Base-by-base conservation (phyloP, 1,139 yeast species). In the Nematodospora anomalae region DNA sequence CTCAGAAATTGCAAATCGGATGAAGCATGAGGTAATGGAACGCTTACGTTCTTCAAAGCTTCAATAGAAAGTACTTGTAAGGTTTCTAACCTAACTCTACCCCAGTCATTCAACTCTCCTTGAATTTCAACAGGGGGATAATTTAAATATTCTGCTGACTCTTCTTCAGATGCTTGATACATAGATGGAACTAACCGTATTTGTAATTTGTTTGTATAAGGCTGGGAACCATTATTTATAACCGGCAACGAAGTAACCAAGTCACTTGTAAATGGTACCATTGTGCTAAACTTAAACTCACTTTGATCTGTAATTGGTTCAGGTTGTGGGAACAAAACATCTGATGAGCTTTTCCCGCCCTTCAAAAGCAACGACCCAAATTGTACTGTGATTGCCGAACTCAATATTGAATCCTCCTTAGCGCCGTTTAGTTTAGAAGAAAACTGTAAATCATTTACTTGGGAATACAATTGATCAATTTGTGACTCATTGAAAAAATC, bases 51-150 rank as follows among this genome's bases (percentile, higher is more conserved):
- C 39, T 68, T 63, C 45, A 77, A 81, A 11, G 66, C 65, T 36
- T 76, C 78, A 1, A 73, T 76, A 0, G 78, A 61, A 4, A 74
- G 67, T 4, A 75, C 45, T 28, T 62, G 60, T 37, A 75, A 51
- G 6, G 74, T 58, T 21, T 64, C 67, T 32, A 64, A 43, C 35
- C 70, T 72, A 1, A 76, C 67, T n/a, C 47, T 56, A 13, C 62
- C 63, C 16, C 55, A 50, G 7, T 59, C 62, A 42, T 67, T 65
- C 35, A 76, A 53, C 30, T 70, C 74, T 36, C 73, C 57, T 77
- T 80, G 75, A 33, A 79, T 57, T 49, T 79, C 83, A 3, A 79
- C 58, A 0, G 80, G 76, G 0, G 83, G 83, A 37, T 65, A 65
- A 21, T 26, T 18, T n/a, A 45, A 33, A 10, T 47, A 51, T 9